Conservation (phyloP, 768 basidiomycete species). For the Pulveroboletus sp. region DNA sequence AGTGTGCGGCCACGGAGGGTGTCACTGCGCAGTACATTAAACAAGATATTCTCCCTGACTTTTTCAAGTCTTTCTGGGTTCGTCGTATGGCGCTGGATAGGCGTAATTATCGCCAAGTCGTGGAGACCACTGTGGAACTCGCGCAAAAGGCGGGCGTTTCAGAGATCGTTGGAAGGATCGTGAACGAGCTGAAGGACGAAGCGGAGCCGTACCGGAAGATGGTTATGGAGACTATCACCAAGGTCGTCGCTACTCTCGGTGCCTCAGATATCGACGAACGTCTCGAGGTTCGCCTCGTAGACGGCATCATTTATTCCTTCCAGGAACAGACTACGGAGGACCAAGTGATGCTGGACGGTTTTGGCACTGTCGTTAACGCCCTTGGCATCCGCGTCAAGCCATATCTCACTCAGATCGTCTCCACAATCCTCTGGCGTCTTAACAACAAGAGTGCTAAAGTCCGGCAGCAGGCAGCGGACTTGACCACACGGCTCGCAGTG, state of each 20-base stretch:
- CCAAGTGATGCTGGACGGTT: slow-evolving; percentile 98
- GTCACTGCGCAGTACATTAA: slow-evolving; percentile 95
- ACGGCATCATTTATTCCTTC: slow-evolving; percentile 99
- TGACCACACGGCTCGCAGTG: slow-evolving; percentile 91
- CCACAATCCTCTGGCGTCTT: slow-evolving; percentile 96
- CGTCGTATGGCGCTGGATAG: slow-evolving; percentile 96
- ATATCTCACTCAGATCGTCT: slow-evolving; percentile 97
- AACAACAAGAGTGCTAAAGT: slow-evolving; percentile 99
- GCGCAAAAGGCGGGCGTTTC: slow-evolving; percentile 96
- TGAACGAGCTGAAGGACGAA: slow-evolving; percentile 55
- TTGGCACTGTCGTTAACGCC: slow-evolving; percentile 95
- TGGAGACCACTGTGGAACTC: slow-evolving; percentile 97
- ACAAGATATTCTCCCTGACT: slow-evolving; percentile 96
- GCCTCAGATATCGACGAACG: slow-evolving; percentile 98
- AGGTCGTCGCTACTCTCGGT: slow-evolving; percentile 87
- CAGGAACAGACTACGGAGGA: slow-evolving; percentile 99
- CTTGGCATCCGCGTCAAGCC: slow-evolving; percentile 96
- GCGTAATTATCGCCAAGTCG: slow-evolving; percentile 94
- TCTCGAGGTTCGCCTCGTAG: slow-evolving; percentile 88
- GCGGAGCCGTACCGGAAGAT: slow-evolving; percentile 91
- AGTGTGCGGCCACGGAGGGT: slow-evolving; percentile 97
- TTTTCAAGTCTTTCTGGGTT: slow-evolving; percentile 99
- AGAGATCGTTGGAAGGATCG: slow-evolving; percentile 86
- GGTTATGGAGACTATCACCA: slow-evolving; percentile 99
- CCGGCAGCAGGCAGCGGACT: slow-evolving; percentile 97